Conservation (phyloP, 139 green algal genomes). For the Micractinium conductrix region DNA sequence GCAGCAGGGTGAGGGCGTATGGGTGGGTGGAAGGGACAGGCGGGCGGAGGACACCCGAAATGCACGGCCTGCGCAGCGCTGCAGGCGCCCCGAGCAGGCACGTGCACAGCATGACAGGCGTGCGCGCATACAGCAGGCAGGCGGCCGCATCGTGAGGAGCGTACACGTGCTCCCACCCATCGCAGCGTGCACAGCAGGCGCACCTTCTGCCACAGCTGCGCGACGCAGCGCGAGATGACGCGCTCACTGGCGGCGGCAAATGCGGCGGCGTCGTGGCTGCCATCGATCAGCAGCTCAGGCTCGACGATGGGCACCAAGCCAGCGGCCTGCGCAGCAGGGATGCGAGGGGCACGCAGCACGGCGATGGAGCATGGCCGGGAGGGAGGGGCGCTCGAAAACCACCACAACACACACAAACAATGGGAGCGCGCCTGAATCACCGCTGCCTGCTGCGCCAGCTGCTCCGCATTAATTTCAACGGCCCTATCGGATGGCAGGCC, state of each 20-base stretch:
- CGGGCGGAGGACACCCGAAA: too few species aligned
- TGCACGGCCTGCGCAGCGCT: background rate
- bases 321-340: conserved; percentile 43
- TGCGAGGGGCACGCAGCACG: too few species aligned
- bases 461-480: conserved; percentile 81
- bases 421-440: too few species aligned
- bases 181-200: too few species aligned
- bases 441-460: conserved; percentile 91
- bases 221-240: conserved; percentile 62
- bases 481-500: conserved; percentile 61
- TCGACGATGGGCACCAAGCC: conserved; percentile 96
- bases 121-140: background rate
- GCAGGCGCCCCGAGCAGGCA: too few species aligned
- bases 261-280: conserved; percentile 70
- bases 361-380: too few species aligned
- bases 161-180: too few species aligned
- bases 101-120: background rate
- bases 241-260: conserved; percentile 48
- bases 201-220: conserved; percentile 56
- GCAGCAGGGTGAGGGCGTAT: too few species aligned
- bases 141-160: background rate
- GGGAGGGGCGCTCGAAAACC: too few species aligned
- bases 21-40: too few species aligned
- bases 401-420: background rate
- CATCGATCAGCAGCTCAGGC: conserved; percentile 95